Base-by-base conservation (phyloP, 2,329 filamentous ascomycete genomes). In the Davidsoniella australis region DNA sequence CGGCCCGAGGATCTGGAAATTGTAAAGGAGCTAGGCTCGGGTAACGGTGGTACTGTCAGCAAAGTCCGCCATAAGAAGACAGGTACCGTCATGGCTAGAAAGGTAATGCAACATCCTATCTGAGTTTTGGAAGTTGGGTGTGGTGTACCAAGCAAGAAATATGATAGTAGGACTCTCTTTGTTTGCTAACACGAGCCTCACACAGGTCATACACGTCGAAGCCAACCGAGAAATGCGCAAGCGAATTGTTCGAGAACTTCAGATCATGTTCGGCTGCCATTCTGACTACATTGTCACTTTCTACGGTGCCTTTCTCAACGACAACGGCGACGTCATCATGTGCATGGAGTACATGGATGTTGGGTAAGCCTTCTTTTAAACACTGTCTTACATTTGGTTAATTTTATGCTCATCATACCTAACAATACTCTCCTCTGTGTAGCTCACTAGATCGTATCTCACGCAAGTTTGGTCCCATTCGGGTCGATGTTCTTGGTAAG, bases 341-440 rank as follows among this genome's bases (percentile, higher is more conserved):
- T 98, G 91, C 65, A 98, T 98, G 91, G 91, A 98, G 64, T 96
- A 98, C 63, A 94, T 94, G 86, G 91, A 98, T 66, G 86, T 89
- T 62, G 91, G 91, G 91, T 96, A 74, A 66, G 85, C 69, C 38
- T 37, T 17, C 17, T 10, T 38, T 10, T 12, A 16, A 10, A n/a
- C 14, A 29, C 17, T 20, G 41, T 12, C 23, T 9, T 9, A 16
- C 12, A 10, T 33, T 33, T 41, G 17, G 24, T 12, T 20, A 29
- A 23, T 36, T 39, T 47, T 26, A 8, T 24, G 17, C 23, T 37
- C 17, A 1, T 41, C 7, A 18, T n/a, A 5, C 3, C 45, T 50
- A 41, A 48, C 46, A 12, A 10, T 33, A 23, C 36, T 40, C 5
- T n/a, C 37, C 17, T 9, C 40, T 54, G 46, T 51, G 55, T 62